Percentiles rank a stretch among this genome's conserved stretches.
These are phyloP conservation scores for Penicillium sclerotigenum DNA, from an alignment of 2,329 filamentous ascomycete genomes.

Conservation along the genomic window DNA sequence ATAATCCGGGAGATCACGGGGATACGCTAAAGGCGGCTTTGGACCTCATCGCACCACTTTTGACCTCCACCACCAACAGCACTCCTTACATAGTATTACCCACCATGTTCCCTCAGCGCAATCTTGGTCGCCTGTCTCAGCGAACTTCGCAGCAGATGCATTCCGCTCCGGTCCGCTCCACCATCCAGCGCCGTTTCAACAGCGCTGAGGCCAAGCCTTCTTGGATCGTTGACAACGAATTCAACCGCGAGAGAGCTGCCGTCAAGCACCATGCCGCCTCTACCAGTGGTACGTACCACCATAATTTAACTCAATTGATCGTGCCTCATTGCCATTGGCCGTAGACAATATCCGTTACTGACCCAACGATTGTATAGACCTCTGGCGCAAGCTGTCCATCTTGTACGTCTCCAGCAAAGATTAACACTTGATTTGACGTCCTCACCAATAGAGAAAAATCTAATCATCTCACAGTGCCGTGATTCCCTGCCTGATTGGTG, in stretches of 20 bases:
- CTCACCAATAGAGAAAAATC: not conserved
- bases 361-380: constrained; percentile 55
- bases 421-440: not conserved
- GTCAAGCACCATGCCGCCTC: constrained; percentile 85
- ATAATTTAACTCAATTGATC: constrained; percentile 7
- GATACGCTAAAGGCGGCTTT: constrained; percentile 25
- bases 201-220: constrained; percentile 57
- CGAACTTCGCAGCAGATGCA: constrained; percentile 62
- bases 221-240: constrained; percentile 75
- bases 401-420: constrained; percentile 66
- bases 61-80: constrained; percentile 19
- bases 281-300: constrained; percentile 68
- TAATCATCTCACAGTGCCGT: constrained; percentile 58
- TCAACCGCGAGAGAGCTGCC: constrained; percentile 85
- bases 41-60: constrained; percentile 25
- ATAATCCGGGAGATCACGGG: constrained; percentile 29
- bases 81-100: constrained; percentile 23
- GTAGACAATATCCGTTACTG: constrained; percentile 14
- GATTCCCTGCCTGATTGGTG: constrained; percentile 68
- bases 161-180: constrained; percentile 52
- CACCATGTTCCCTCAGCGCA: constrained; percentile 65
- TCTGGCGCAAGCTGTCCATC: constrained; percentile 94
- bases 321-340: no score
- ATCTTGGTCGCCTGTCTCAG: constrained; percentile 60
- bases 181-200: constrained; percentile 68